Evolutionary conservation across 208 protist species (phyloP).

Genomic region (Leishmania lainsoni): DNA sequence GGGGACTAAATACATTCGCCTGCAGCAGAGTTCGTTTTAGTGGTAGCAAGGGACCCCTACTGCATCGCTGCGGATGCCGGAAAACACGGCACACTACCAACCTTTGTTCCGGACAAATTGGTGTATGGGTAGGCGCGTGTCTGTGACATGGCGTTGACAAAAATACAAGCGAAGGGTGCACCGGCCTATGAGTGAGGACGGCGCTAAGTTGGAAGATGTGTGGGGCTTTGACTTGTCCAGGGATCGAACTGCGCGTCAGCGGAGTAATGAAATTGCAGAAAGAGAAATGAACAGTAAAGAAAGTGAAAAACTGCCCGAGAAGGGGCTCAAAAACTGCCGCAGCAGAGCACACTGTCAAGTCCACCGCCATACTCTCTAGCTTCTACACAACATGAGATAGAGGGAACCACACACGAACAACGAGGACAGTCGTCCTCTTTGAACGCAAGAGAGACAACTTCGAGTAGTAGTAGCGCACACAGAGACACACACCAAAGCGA

Average conservation of each 20-base stretch:
- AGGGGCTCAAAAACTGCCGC: neutral
- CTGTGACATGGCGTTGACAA: slow-evolving; percentile 11
- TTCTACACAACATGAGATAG: neutral
- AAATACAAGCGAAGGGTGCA: neutral
- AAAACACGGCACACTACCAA: neutral
- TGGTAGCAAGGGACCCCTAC: neutral
- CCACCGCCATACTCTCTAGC: neutral
- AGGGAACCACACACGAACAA: slow-evolving; percentile 1
- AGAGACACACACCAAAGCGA: neutral
- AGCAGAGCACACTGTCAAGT: neutral
- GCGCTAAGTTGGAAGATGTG: neutral
- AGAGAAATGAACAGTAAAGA: slow-evolving; percentile 14
- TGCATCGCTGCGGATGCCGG: neutral
- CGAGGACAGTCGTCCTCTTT: neutral
- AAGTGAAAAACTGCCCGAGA: slow-evolving; percentile 6
- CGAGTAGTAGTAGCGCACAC: neutral
- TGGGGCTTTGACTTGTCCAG: neutral
- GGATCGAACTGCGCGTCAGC: neutral
- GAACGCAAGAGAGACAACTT: slow-evolving; percentile 1
- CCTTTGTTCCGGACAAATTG: neutral
- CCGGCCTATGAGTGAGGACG: neutral
- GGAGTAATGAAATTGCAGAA: slow-evolving; percentile 10
- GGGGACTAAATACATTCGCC: neutral
- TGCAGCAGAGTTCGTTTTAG: neutral
- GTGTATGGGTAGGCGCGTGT: slow-evolving; percentile 10